These are phyloP conservation scores for Cardiospermum halicacabum DNA, from an alignment of 345 rosid species.

Conservation along the genomic window DNA sequence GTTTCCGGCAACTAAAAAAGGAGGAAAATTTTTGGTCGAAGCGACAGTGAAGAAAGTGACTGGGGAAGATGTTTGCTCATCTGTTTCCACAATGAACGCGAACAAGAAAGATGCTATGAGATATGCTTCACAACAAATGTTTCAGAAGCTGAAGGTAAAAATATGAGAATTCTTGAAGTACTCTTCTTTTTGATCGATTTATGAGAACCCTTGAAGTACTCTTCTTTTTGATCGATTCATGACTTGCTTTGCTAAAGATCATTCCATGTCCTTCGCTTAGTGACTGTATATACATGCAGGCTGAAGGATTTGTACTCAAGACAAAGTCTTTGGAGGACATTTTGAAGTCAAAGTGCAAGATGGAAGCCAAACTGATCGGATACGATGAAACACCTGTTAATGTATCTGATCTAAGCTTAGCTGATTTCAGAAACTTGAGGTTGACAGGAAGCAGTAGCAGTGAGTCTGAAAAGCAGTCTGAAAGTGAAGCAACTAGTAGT, in stretches of 20 bases:
- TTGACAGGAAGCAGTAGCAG: slow-evolving; percentile 20
- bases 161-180: not conserved
- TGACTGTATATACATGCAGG: slow-evolving; percentile 38
- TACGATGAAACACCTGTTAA: slow-evolving; percentile 63
- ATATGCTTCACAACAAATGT: slow-evolving; percentile 48
- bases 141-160: slow-evolving; percentile 59
- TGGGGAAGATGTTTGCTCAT: slow-evolving; percentile 32
- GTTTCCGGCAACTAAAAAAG: slow-evolving; percentile 31
- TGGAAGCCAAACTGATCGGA: slow-evolving; percentile 73
- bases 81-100: slow-evolving; percentile 41
- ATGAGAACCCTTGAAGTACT: not conserved
- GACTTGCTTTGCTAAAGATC: not conserved
- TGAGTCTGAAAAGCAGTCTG: slow-evolving; percentile 10
- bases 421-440: slow-evolving; percentile 24
- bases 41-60: slow-evolving; percentile 35
- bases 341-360: slow-evolving; percentile 42
- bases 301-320: slow-evolving; percentile 41
- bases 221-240: not conserved
- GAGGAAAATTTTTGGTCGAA: slow-evolving; percentile 38
- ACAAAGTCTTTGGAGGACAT: slow-evolving; percentile 49
- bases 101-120: slow-evolving; percentile 56
- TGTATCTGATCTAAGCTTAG: slow-evolving; percentile 25
- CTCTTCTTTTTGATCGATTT: not conserved
- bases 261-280: not conserved
- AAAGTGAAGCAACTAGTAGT: slow-evolving; percentile 13